Evolutionary conservation across 768 basidiomycete genomes (phyloP), one percentile per base, ranked within the genome.

Genomic region (Hypholoma sublateritium): DNA sequence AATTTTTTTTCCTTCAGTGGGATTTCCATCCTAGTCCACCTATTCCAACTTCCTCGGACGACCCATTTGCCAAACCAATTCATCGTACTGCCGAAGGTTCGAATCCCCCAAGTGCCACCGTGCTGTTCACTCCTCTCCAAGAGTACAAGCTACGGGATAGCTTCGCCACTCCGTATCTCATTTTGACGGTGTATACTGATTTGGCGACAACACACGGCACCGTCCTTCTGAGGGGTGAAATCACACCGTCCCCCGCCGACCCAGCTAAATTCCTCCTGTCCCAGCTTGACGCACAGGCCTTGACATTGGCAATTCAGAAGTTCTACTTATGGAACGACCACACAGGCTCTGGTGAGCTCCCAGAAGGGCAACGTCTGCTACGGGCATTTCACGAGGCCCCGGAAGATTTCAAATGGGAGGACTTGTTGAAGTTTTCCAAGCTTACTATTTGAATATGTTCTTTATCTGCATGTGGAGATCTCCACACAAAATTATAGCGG

Each of bases 1-100:
- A 93, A 66, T 91, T 93, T 67, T 93, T 87, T 70, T 87, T 86
- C 66, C 75, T 98, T 57, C 89, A 99, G 70, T 98, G 97, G 96
- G 79, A 80, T 37, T 89, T 96, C 69, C 87, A 96, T 67, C 83
- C 82, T 6, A 72, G 83, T 0, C 92, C 93, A 0, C 80, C 80
- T 1, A 71, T 77, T 4, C 88, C 90, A 5, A 72, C 77, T 1
- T 67, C 75, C n/a, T 67, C 62, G 14, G 72, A 76, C 39, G 77
- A 86, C 64, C 73, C 75, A 4, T 83, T 85, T 68, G 61, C 74
- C 44, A 69, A 74, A 57, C 68, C 75, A 5, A 57, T 63, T 32
- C 55, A 63, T 17, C 65, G 58, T 32, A 56, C 64, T 24, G 60
- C 65, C 5, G 65, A 67, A 13, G 61, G 67, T 41, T 56, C 70